Conservation (phyloP, 1,284 basidiomycete genomes). For the Peniophora sp. region DNA sequence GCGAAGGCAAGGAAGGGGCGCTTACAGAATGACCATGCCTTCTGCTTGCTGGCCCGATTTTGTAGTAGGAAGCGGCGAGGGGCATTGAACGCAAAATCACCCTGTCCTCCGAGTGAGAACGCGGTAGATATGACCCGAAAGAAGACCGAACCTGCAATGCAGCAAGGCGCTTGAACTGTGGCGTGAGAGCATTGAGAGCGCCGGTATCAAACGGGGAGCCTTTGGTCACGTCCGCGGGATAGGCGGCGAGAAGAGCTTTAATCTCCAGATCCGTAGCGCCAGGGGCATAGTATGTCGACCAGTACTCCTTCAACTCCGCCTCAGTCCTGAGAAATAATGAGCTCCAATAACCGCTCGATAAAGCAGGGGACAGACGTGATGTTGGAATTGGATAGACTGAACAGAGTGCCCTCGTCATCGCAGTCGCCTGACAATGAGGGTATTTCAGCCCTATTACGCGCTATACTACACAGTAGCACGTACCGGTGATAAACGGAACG, state of each 20-base stretch:
- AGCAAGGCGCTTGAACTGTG: constrained; percentile 20
- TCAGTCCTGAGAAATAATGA: not conserved
- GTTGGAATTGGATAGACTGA: constrained; percentile 8
- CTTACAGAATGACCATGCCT: constrained; percentile 10
- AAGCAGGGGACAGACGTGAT: constrained; percentile 5
- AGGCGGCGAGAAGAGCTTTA: constrained; percentile 5
- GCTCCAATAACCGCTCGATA: not conserved
- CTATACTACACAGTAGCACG: constrained; percentile 1
- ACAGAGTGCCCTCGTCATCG: constrained; percentile 12
- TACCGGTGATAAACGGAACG: constrained; percentile 38
- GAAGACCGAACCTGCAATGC: constrained; percentile 11
- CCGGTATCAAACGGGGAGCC: constrained; percentile 22
- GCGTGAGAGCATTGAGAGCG: constrained; percentile 5
- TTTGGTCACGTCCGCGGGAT: constrained; percentile 11
- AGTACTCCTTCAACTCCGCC: not conserved
- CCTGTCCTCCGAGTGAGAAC: not conserved
- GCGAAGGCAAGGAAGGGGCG: not conserved
- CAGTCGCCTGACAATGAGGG: constrained; percentile 8
- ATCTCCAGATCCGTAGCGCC: not conserved
- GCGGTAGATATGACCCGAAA: too few species aligned
- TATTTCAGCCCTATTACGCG: not conserved
- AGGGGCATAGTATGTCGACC: not conserved
- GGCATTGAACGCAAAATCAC: constrained; percentile 18
- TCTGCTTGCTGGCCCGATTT: constrained; percentile 8
- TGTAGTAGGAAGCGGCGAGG: constrained; percentile 11